These are phyloP conservation scores for Acanthamoeba healyi DNA, from an alignment of 208 protist genomes.

Conservation along the genomic window DNA sequence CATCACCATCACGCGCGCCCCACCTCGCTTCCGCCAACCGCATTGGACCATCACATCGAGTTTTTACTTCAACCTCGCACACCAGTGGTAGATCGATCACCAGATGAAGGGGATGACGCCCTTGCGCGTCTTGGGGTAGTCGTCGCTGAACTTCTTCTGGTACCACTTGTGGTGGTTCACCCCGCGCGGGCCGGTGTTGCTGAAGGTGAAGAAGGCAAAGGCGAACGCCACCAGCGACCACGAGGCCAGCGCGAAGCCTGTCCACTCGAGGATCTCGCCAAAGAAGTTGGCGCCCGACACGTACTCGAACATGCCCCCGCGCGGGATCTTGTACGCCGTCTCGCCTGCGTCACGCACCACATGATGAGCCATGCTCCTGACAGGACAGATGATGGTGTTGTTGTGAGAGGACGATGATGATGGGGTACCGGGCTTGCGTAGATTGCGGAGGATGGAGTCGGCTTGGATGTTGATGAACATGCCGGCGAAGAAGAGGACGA, in stretches of 20 bases:
- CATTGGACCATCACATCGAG: background rate
- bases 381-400: too few relatives aligned
- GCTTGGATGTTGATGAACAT: slow-evolving; percentile 88
- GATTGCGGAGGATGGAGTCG: slow-evolving; percentile 84
- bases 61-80: background rate
- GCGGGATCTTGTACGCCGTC: slow-evolving; percentile 89
- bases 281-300: slow-evolving; percentile 90
- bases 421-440: slow-evolving; percentile 75
- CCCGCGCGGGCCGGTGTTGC: slow-evolving; percentile 85
- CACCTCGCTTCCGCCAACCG: too few relatives aligned
- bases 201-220: slow-evolving; percentile 80
- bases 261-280: slow-evolving; percentile 90
- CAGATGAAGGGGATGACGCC: slow-evolving; percentile 86
- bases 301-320: slow-evolving; percentile 89
- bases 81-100: too few relatives aligned
- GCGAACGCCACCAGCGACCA: slow-evolving; percentile 73
- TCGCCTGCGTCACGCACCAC: slow-evolving; percentile 85
- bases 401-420: background rate
- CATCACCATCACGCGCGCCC: too few relatives aligned
- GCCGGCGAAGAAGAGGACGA: slow-evolving; percentile 79
- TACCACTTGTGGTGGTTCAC: slow-evolving; percentile 87
- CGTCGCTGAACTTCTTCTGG: slow-evolving; percentile 83
- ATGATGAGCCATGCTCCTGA: background rate
- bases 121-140: slow-evolving; percentile 84
- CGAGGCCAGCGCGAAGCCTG: slow-evolving; percentile 85